Evolutionary conservation across 163 green algal species (phyloP).

Genomic region (Chlorella variabilis): DNA sequence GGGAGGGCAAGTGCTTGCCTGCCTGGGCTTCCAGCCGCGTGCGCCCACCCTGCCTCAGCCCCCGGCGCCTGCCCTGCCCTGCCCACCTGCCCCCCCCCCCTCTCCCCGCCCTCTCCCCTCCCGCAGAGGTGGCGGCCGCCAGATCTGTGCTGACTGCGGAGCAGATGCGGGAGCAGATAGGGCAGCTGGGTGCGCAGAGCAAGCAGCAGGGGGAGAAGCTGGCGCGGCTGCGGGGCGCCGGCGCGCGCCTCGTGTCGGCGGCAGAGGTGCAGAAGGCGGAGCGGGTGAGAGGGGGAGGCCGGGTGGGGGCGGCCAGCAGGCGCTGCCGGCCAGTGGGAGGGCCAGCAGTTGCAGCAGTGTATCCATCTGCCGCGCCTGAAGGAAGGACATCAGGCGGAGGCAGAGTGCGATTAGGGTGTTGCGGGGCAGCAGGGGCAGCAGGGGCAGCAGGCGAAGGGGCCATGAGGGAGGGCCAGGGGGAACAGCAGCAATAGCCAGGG

Average conservation of each 20-base stretch:
- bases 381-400: no score
- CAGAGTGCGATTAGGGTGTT: no score
- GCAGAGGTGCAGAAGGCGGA: constrained; percentile 60
- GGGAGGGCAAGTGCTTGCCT: background rate
- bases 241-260: constrained; percentile 28
- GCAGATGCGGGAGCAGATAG: constrained; percentile 46
- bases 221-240: constrained; percentile 6
- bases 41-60: background rate
- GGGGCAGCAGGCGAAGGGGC: no score
- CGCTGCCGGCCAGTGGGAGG: no score
- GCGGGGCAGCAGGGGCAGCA: no score
- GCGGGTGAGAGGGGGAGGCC: constrained; percentile 2
- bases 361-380: no score
- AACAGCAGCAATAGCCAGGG: no score
- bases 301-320: background rate
- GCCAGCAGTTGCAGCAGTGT: no score
- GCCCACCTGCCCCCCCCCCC: no score
- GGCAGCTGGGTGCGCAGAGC: constrained; percentile 46
- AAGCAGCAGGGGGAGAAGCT: constrained; percentile 32
- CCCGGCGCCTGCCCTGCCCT: no score
- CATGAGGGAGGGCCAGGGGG: no score
- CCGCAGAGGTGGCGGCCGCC: constrained; percentile 61
- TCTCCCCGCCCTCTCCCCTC: background rate
- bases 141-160: constrained; percentile 51
- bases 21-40: background rate